phyloP scores from a whole-genome alignment of 2,329 filamentous ascomycete genomes.

The Mollisia scopiformis region DNA sequence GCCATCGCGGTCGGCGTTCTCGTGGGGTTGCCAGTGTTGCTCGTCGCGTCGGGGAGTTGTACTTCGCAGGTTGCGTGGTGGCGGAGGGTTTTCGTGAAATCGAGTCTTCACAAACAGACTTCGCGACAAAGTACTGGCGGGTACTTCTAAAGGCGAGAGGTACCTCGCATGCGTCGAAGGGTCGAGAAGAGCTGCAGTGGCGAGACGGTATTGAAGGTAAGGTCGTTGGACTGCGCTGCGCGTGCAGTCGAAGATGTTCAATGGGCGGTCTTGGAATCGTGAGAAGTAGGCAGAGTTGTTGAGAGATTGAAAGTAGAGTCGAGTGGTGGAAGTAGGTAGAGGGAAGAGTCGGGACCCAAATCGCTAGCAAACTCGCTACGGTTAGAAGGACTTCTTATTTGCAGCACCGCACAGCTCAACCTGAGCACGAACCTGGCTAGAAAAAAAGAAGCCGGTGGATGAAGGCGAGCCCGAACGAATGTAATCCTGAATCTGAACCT shows the following conservation, averaged over 20 bases:
- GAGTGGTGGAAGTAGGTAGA: too few species aligned
- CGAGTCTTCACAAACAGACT: slow-evolving; percentile 5
- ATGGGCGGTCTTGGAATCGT: not conserved
- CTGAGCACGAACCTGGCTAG: not conserved
- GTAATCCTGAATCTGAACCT: not conserved
- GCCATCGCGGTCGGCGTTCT: slow-evolving; percentile 29
- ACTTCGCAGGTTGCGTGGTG: slow-evolving; percentile 1
- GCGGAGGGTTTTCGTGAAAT: slow-evolving; percentile 2
- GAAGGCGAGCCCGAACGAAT: too few species aligned
- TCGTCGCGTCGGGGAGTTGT: not conserved
- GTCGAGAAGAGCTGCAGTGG: slow-evolving; percentile 2
- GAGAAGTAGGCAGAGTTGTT: not conserved
- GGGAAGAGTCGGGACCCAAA: not conserved
- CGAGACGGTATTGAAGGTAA: not conserved
- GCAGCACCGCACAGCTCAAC: not conserved
- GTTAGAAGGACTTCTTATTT: not conserved
- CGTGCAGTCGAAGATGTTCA: not conserved
- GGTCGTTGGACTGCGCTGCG: not conserved
- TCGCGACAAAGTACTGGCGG: slow-evolving; percentile 1
- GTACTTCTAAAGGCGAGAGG: not conserved
- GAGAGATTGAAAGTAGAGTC: not conserved
- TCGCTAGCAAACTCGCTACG: not conserved
- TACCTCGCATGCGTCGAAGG: slow-evolving; percentile 5
- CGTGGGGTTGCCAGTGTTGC: slow-evolving; percentile 16
- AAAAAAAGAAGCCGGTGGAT: too few species aligned